A percentile compares a stretch with the other conserved stretches of the same genome.
Conservation (phyloP, 2,329 filamentous ascomycete species). For the Hyphodiscus sp. region DNA sequence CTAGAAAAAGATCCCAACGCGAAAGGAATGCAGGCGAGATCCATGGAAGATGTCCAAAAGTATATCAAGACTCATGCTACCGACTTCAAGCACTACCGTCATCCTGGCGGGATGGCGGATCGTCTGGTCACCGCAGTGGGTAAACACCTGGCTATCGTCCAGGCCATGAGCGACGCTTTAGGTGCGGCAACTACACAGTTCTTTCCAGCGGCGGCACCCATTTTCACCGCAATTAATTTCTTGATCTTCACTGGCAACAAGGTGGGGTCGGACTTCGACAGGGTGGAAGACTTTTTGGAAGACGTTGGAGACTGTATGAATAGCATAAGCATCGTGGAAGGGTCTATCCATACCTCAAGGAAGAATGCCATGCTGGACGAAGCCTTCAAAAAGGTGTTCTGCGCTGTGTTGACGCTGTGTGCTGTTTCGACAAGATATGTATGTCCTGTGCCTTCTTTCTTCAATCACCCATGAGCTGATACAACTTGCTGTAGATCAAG, state of each 20-base stretch:
- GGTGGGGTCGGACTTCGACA: neutral
- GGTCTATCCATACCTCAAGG: neutral
- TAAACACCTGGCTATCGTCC: neutral
- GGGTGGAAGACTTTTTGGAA: neutral
- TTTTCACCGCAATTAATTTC: constrained; percentile 2
- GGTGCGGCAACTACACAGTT: neutral
- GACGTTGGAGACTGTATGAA: neutral
- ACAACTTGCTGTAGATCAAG: too few species aligned
- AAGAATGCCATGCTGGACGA: neutral
- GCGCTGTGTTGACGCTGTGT: neutral
- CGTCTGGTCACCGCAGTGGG: neutral
- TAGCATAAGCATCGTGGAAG: neutral
- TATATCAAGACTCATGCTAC: neutral
- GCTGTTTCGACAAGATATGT: neutral
- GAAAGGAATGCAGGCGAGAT: neutral
- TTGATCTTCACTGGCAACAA: neutral
- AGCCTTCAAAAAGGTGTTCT: constrained; percentile 1
- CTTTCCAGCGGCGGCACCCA: neutral
- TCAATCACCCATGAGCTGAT: too few species aligned
- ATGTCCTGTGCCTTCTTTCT: too few species aligned
- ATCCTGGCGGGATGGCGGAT: neutral
- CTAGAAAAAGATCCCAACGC: neutral
- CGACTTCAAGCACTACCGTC: constrained; percentile 1
- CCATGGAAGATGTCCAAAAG: neutral
- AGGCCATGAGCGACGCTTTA: neutral